These are phyloP conservation scores for Pelargonium myrrhifolium DNA, from an alignment of 441 rosid genomes.

Conservation along the genomic window DNA sequence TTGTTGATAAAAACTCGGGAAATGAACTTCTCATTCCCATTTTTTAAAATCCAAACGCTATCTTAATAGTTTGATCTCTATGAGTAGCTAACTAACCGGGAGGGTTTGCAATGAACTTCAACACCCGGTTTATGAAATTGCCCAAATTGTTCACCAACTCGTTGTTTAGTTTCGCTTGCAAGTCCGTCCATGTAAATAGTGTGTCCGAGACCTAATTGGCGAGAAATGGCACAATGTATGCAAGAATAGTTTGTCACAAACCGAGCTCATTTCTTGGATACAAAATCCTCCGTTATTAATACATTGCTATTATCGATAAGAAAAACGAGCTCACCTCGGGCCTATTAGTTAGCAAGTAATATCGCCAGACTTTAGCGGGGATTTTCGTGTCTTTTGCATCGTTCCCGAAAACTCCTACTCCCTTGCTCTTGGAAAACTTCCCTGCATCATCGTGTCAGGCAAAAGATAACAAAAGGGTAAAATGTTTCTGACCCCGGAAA, in stretches of 20 bases:
- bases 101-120: constrained; percentile 70
- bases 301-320: neutral
- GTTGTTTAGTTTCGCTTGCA: constrained; percentile 73
- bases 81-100: constrained; percentile 34
- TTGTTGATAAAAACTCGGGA: neutral
- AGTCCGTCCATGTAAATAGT: constrained; percentile 67
- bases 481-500: neutral
- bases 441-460: constrained; percentile 50
- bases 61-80: constrained; percentile 4
- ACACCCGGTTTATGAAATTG: constrained; percentile 69
- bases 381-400: constrained; percentile 82
- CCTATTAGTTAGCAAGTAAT: constrained; percentile 78
- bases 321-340: constrained; percentile 63
- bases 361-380: constrained; percentile 94
- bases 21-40: neutral
- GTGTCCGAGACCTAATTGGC: constrained; percentile 61
- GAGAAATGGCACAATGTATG: constrained; percentile 3
- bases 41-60: neutral
- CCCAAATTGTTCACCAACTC: constrained; percentile 78
- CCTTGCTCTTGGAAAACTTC: constrained; percentile 88
- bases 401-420: constrained; percentile 89
- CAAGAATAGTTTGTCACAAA: neutral
- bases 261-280: no score
- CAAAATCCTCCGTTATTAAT: neutral
- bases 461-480: neutral